phyloP scores from a whole-genome alignment of 495 filamentous ascomycete genomes.

The Aspergillus funiculosus region DNA sequence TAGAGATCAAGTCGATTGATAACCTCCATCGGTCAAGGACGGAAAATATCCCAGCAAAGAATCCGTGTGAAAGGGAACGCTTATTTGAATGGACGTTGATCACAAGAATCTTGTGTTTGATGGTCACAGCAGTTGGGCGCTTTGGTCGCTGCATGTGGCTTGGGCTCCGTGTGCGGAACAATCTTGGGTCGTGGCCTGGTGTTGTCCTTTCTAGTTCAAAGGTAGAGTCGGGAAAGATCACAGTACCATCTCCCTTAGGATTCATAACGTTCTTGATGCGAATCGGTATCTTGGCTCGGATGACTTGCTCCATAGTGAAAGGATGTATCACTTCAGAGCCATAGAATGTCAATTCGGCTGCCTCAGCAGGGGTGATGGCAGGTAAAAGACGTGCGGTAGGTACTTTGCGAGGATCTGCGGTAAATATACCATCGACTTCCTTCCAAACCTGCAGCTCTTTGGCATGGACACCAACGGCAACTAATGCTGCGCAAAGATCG shows the following conservation, averaged over 20 bases:
- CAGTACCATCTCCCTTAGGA: conserved; percentile 76
- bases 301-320: conserved; percentile 97
- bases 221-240: conserved; percentile 59
- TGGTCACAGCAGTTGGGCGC: conserved; percentile 87
- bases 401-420: conserved; percentile 81
- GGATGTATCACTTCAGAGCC: conserved; percentile 96
- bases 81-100: conserved; percentile 95
- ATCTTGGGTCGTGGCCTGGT: conserved; percentile 40
- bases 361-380: conserved; percentile 79
- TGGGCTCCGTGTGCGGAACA: conserved; percentile 45
- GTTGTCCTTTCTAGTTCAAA: conserved; percentile 44
- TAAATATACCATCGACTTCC: conserved; percentile 89
- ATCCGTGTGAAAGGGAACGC: conserved; percentile 79
- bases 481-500: conserved; percentile 78
- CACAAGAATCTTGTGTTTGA: conserved; percentile 87
- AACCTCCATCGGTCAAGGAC: conserved; percentile 75
- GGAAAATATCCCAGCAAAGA: conserved; percentile 84
- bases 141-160: conserved; percentile 50
- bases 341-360: conserved; percentile 87
- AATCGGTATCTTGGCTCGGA: conserved; percentile 84
- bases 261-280: conserved; percentile 99
- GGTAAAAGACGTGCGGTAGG: conserved; percentile 72
- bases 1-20: conserved; percentile 88
- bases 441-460: conserved; percentile 89
- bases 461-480: conserved; percentile 70